Base-by-base conservation (phyloP, 306 rosid species). In the Castanospermum australe region DNA sequence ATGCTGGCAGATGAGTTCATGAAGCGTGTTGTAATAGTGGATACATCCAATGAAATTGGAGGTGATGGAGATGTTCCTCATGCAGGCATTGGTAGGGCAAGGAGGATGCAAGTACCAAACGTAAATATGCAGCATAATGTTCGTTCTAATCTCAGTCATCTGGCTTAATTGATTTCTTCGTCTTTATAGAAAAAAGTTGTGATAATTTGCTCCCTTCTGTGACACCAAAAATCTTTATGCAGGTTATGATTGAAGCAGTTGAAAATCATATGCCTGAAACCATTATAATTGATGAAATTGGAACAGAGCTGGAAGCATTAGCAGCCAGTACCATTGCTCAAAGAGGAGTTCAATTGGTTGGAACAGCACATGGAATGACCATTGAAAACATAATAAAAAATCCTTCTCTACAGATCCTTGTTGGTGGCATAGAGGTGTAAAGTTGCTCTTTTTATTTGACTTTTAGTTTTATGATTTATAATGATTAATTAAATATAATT, bases 311-410 rank as follows among this genome's bases (percentile, higher is more conserved):
- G 62, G 98, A 96, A 87, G 98, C 99, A 79, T 85, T 96, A 85
- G 99, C 99, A 84, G 98, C 99, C 59, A 91, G 99, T 84, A 96
- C 99, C 25, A 93, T 96, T 84, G 99, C 99, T 84, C 98, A 96
- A 88, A 89, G 99, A 93, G 99, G 99, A 82, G 99, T 96, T 78
- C 98, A 96, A 59, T 88, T 96, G 45, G 98, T 96, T 57, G 99
- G 98, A 78, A 93, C 99, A 50, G 99, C 99, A 5, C 99, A 96
- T 79, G 98, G 99, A 81, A 90, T 90, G 85, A 85, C 96, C 30
- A 93, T 96, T 65, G 99, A 96, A 80, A 96, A 80, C 88, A 82
- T 96, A 52, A 80, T 93, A 66, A 93, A 93, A 79, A 96, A 96
- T 72, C 98, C 98, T 54, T 96, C 93, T 74, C 81, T 96, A 74